A percentile compares a stretch with the other conserved stretches of the same genome.
Conservation (phyloP, 768 basidiomycete species). For the Cyclocybe cylindracea region DNA sequence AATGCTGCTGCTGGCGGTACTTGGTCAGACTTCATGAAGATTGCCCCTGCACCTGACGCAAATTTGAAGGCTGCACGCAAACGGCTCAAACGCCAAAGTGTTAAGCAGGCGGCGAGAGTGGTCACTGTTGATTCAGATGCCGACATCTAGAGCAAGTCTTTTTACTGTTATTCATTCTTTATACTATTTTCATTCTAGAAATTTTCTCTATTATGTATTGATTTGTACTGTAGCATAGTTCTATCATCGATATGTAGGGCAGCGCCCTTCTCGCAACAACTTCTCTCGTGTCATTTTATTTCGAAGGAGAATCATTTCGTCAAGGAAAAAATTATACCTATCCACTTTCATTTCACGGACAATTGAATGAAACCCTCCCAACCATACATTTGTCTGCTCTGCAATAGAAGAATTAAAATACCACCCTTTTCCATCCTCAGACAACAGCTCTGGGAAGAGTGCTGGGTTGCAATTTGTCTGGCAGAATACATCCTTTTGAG, state of each 20-base stretch:
- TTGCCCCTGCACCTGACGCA: no score
- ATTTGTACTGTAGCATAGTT: no score
- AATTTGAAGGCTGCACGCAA: no score
- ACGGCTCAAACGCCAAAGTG: no score
- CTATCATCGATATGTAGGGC: constrained; percentile 8
- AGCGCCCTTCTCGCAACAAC: neutral
- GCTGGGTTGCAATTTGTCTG: constrained; percentile 23
- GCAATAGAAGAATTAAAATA: constrained; percentile 34
- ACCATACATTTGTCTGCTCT: constrained; percentile 35
- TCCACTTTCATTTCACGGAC: constrained; percentile 7
- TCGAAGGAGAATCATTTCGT: constrained; percentile 26
- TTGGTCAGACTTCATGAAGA: no score
- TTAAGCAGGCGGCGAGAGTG: no score
- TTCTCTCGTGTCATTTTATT: constrained; percentile 1
- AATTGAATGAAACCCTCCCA: constrained; percentile 10
- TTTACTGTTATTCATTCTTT: no score
- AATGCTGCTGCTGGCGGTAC: no score
- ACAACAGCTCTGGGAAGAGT: constrained; percentile 20
- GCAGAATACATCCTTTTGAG: constrained; percentile 1
- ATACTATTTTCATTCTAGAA: no score
- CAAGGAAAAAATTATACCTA: constrained; percentile 29
- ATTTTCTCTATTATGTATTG: no score
- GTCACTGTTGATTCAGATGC: no score
- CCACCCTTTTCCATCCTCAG: constrained; percentile 21
- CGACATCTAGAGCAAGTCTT: no score